A percentile compares a stretch with the other conserved stretches of the same genome.
phyloP scores from a whole-genome alignment of 768 basidiomycete species.

The Suillus decipiens region DNA sequence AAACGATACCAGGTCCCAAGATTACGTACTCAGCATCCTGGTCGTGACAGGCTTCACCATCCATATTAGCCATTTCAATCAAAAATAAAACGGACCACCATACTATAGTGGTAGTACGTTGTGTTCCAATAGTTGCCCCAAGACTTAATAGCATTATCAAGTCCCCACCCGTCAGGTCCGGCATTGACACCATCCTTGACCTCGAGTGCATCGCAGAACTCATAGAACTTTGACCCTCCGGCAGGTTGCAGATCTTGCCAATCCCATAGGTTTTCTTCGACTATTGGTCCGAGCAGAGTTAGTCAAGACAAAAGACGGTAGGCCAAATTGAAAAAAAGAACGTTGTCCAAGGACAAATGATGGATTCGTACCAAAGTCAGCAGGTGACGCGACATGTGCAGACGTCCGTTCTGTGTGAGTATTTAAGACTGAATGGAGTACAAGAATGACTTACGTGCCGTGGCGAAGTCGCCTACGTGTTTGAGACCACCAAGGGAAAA shows the following conservation, averaged over 20 bases:
- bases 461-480: constrained; percentile 69
- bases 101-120: constrained; percentile 47
- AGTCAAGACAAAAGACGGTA: neutral
- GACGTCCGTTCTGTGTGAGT: neutral
- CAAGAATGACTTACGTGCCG: constrained; percentile 42
- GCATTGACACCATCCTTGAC: constrained; percentile 43
- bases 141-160: constrained; percentile 57
- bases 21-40: no score
- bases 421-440: neutral
- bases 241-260: constrained; percentile 64
- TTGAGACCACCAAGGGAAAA: constrained; percentile 59
- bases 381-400: neutral
- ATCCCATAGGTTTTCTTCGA: constrained; percentile 47
- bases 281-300: constrained; percentile 19
- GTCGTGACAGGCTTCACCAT: constrained; percentile 50
- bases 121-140: constrained; percentile 63
- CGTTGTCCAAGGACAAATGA: neutral
- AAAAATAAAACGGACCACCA: constrained; percentile 24
- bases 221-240: constrained; percentile 35
- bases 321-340: neutral
- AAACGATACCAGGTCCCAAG: no score
- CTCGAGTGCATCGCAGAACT: constrained; percentile 43
- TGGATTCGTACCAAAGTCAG: neutral
- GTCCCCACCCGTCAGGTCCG: constrained; percentile 55
- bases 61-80: neutral